These are phyloP conservation scores for Aspergillus carbonarius DNA, from an alignment of 2,329 filamentous ascomycete genomes.

Conservation along the genomic window DNA sequence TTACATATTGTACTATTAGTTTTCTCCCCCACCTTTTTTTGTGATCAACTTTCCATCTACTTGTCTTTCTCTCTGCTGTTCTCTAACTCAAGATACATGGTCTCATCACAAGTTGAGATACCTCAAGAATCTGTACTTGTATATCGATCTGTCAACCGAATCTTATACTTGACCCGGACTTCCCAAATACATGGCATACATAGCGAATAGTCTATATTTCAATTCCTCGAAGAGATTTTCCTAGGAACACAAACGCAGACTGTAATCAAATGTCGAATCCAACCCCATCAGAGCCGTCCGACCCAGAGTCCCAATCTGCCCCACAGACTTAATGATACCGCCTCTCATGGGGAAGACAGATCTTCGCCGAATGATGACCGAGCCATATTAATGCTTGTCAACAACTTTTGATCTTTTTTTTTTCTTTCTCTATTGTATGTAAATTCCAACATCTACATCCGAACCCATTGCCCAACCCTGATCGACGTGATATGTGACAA, in stretches of 20 bases:
- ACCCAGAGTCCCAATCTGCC: too few relatives aligned
- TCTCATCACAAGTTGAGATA: too few relatives aligned
- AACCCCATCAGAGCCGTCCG: too few relatives aligned
- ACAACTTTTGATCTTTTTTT: constrained; percentile 1
- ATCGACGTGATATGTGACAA: constrained; percentile 17
- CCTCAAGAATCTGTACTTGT: not conserved
- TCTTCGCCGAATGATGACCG: not conserved
- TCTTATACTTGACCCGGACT: too few relatives aligned
- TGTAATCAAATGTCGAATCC: too few relatives aligned
- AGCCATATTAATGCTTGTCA: not conserved
- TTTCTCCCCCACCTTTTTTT: not conserved
- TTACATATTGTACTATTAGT: not conserved
- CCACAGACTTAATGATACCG: not conserved
- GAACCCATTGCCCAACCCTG: constrained; percentile 17
- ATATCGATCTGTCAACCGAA: not conserved
- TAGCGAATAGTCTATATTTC: too few relatives aligned
- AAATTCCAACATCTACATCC: constrained; percentile 22
- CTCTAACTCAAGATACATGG: too few relatives aligned
- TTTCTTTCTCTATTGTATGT: constrained; percentile 13
- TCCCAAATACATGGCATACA: too few relatives aligned
- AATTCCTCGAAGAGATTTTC: too few relatives aligned
- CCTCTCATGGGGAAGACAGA: not conserved
- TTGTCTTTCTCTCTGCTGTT: not conserved
- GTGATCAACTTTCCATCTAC: not conserved
- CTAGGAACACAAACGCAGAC: too few relatives aligned